A percentile compares a stretch with the other conserved stretches of the same genome.
Conservation (phyloP, 2,329 filamentous ascomycete genomes). For the Pseudonectria buxi region DNA sequence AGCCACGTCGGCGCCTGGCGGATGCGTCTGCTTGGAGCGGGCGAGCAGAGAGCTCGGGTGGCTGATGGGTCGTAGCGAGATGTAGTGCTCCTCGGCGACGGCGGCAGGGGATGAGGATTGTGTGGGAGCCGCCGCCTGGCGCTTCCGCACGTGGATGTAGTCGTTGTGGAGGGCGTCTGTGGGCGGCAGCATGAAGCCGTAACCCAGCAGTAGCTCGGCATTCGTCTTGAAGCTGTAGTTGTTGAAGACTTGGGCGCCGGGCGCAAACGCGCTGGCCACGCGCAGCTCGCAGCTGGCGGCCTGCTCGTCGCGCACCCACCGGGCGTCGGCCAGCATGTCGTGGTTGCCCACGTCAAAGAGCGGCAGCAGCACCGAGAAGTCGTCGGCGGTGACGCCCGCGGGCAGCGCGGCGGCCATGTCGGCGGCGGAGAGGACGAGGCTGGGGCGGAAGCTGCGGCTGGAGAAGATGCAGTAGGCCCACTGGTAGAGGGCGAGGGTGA, state of each 20-base stretch:
- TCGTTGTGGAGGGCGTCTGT: conserved; percentile 48
- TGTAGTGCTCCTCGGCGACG: conserved; percentile 39
- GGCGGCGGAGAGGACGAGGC: conserved; percentile 42
- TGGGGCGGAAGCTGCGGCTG: conserved; percentile 57
- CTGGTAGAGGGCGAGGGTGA: conserved; percentile 47
- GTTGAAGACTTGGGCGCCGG: conserved; percentile 56
- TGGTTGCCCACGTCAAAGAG: conserved; percentile 70
- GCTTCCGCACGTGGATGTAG: conserved; percentile 50
- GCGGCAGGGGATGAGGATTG: conserved; percentile 2
- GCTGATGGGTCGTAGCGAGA: conserved; percentile 44
- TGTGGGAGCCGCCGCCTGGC: conserved; percentile 16
- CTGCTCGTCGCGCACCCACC: conserved; percentile 48
- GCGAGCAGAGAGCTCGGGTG: conserved; percentile 43
- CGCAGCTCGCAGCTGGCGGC: conserved; percentile 35
- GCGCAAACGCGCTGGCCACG: conserved; percentile 34
- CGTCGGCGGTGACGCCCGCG: conserved; percentile 36
- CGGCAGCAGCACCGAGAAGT: conserved; percentile 63
- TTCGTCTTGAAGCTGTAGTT: conserved; percentile 72
- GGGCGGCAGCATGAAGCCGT: conserved; percentile 52
- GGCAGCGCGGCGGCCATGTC: conserved; percentile 21
- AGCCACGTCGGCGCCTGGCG: conserved; percentile 18
- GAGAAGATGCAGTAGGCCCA: conserved; percentile 62
- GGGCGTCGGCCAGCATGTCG: conserved; percentile 50
- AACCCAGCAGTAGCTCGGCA: conserved; percentile 59
- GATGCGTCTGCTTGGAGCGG: conserved; percentile 31